Conservation (phyloP, 2,329 filamentous ascomycete genomes). For the Talaromyces rugulosus region DNA sequence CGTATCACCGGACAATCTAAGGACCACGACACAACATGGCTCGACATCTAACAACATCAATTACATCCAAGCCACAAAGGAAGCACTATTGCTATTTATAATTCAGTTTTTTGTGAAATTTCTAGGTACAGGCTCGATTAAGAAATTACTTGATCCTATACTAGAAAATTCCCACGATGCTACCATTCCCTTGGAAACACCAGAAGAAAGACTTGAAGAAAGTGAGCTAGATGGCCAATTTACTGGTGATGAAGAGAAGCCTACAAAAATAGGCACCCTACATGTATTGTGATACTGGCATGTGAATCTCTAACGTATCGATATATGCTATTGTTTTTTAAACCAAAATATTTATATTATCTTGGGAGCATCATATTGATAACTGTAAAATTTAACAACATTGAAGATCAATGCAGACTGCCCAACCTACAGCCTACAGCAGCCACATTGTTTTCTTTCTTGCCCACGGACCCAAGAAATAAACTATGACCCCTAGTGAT, state of each 20-base stretch:
- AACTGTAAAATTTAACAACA: not conserved
- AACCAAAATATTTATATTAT: no score
- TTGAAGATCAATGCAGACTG: not conserved
- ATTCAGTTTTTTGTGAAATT: not conserved
- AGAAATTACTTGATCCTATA: not conserved
- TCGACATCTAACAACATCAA: not conserved
- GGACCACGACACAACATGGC: no score
- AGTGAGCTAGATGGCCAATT: no score
- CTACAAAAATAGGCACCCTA: no score
- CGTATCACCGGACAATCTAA: no score
- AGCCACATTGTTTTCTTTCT: not conserved
- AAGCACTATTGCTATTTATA: not conserved
- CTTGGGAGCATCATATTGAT: no score
- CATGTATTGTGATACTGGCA: no score
- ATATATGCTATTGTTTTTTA: no score
- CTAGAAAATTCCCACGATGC: not conserved
- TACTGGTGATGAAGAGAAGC: no score
- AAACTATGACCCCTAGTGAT: conserved; percentile 26
- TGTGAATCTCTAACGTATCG: no score
- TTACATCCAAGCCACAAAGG: not conserved
- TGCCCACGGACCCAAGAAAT: conserved; percentile 26
- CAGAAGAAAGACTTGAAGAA: not conserved
- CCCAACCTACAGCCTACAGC: not conserved
- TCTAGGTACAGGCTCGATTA: not conserved
- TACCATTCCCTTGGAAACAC: not conserved